Base-by-base conservation (phyloP, 768 basidiomycete species). In the Trametes punicea region DNA sequence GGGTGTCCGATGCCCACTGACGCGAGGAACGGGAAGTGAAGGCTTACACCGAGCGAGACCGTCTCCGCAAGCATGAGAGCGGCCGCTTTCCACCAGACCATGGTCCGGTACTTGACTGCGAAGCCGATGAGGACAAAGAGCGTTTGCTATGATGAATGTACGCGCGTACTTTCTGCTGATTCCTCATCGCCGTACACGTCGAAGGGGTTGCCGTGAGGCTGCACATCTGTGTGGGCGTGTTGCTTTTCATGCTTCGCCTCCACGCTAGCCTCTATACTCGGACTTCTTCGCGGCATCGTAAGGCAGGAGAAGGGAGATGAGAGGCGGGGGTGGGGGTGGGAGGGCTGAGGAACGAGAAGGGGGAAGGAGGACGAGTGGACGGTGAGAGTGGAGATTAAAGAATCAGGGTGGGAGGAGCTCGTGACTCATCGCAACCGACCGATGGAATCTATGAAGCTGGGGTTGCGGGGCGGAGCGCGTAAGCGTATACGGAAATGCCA, bases 61-160 rank as follows among this genome's bases (percentile, higher is more conserved):
- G 68, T 69, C 54, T 67, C 68, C 13, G 68, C 68, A 4, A 69
- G 64, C 68, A 69, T 69, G n/a, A 69, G 55, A 3, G 68, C 68
- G 13, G 68, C 68, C 10, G 64, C 64, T 57, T 69, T 69, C 68
- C 68, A 69, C 68, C 68, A 69, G 26, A 64, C 65, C 64, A 69
- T 64, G 2, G 68, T 69, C 11, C 68, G 62, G 59, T 69, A 69
- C 52, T 67, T 57, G 57, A 69, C 68, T 69, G 34, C 18, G 38
- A 40, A 18, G 16, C 11, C 2, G 33, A 11, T 56, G 38, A 47
- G 44, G 21, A 3, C 29, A 10, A 18, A 7, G 31, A 3, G 10
- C 10, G 6, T 6, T 7, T 18, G 1, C 4, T n/a, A 8, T 8
- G 23, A 10, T 8, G 27, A 10, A 18, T 41, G 3, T 31, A 56